phyloP scores from a whole-genome alignment of 805 yeast species.

The Candida schatavii region DNA sequence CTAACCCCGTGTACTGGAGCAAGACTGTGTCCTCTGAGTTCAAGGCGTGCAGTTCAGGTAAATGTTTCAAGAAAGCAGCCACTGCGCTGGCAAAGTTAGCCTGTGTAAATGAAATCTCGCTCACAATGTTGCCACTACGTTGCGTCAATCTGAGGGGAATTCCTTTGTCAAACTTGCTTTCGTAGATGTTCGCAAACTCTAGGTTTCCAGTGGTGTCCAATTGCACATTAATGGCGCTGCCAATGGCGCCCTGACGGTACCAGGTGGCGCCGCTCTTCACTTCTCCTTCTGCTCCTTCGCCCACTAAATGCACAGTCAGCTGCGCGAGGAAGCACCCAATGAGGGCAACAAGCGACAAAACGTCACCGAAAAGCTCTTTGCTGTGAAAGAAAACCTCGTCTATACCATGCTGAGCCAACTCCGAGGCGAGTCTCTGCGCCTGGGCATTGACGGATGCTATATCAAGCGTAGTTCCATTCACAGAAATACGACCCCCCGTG shows the following conservation, averaged over 20 bases:
- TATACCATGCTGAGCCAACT: slow-evolving; percentile 3
- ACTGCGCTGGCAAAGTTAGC: slow-evolving; percentile 51
- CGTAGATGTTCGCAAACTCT: slow-evolving; percentile 5
- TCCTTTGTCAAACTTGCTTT: slow-evolving; percentile 2
- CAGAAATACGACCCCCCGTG: neutral
- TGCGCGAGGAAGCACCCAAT: slow-evolving; percentile 46
- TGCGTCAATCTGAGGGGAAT: slow-evolving; percentile 9
- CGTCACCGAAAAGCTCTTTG: slow-evolving; percentile 18
- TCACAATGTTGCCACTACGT: slow-evolving; percentile 6
- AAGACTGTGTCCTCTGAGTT: slow-evolving; percentile 22
- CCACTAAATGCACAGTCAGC: slow-evolving; percentile 34
- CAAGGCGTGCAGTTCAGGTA: slow-evolving; percentile 39
- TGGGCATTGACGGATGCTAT: slow-evolving; percentile 5
- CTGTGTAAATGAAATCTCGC: slow-evolving; percentile 40
- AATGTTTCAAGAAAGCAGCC: slow-evolving; percentile 49
- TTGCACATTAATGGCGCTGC: neutral
- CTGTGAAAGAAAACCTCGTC: slow-evolving; percentile 24
- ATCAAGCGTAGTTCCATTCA: neutral
- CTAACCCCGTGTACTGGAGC: slow-evolving; percentile 16
- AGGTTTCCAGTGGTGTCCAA: neutral
- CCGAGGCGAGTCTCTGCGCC: slow-evolving; percentile 18
- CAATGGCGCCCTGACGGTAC: neutral
- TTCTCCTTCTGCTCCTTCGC: neutral
- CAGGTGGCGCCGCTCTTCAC: neutral
- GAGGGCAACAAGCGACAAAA: slow-evolving; percentile 35